Evolutionary conservation across 352 stramenopile species (phyloP).

Genomic region (Phytopythium boreale): DNA sequence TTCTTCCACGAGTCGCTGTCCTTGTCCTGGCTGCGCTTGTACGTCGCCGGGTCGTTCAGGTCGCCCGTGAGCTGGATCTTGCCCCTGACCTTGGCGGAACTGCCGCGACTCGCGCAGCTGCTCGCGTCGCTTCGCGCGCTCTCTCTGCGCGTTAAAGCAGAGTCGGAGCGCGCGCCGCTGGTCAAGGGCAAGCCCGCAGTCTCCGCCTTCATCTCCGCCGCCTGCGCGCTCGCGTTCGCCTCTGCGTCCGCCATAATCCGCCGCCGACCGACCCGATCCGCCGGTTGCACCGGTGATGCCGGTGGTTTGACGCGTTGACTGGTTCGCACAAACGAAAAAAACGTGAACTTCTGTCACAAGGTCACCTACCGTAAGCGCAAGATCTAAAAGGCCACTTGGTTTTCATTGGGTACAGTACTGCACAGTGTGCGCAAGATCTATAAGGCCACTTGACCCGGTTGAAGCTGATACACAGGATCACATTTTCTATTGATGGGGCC

Average conservation of each 20-base stretch:
- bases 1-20: conserved; percentile 55
- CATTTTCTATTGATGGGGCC: not conserved
- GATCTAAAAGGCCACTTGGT: not conserved
- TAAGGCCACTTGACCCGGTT: conserved; percentile 1
- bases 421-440: not conserved
- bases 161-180: not conserved
- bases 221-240: not conserved
- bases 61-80: conserved; percentile 17
- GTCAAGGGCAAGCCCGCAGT: not conserved
- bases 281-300: not conserved
- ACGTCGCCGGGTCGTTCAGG: conserved; percentile 80
- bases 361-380: not conserved
- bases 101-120: not conserved
- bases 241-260: conserved; percentile 1
- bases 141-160: not conserved
- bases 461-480: not conserved
- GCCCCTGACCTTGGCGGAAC: not conserved
- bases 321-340: too few species aligned
- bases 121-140: not conserved
- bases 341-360: too few species aligned
- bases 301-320: not conserved
- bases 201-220: not conserved
- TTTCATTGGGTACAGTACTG: not conserved
- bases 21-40: conserved; percentile 78
- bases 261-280: not conserved